These are phyloP conservation scores for Globisporangium nagaii DNA, from an alignment of 352 stramenopile genomes.

Conservation along the genomic window DNA sequence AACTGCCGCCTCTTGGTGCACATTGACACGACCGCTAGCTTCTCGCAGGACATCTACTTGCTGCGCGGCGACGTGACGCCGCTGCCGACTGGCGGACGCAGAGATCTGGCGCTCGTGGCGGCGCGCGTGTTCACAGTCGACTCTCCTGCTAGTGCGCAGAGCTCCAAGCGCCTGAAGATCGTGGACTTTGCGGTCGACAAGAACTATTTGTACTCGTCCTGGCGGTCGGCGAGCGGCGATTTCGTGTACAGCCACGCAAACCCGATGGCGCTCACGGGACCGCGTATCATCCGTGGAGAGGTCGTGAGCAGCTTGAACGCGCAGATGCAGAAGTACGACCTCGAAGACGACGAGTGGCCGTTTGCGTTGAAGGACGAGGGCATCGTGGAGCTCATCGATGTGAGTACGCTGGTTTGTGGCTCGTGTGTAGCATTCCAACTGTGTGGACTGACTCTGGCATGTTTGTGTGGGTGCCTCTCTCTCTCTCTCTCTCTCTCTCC, in stretches of 20 bases:
- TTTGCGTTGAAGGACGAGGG: conserved; percentile 49
- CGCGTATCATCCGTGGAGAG: conserved; percentile 42
- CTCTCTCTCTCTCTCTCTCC: too few species aligned
- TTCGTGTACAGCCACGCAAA: conserved; percentile 63
- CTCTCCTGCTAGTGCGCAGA: conserved; percentile 6
- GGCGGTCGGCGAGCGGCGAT: conserved; percentile 53
- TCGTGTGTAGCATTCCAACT: neutral
- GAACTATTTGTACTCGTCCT: conserved; percentile 64
- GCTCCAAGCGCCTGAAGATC: conserved; percentile 45
- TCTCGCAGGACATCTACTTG: conserved; percentile 57
- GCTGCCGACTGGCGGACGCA: conserved; percentile 16
- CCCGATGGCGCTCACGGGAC: conserved; percentile 61
- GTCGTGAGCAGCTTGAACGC: conserved; percentile 48
- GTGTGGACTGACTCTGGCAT: neutral
- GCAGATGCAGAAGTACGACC: conserved; percentile 62
- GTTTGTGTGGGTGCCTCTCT: too few species aligned
- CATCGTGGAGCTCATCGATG: conserved; percentile 35
- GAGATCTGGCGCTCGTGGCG: conserved; percentile 36
- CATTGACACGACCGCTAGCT: conserved; percentile 47
- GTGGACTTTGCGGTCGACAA: conserved; percentile 72
- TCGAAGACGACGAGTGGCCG: conserved; percentile 47
- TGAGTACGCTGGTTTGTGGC: conserved; percentile 9
- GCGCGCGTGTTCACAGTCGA: conserved; percentile 51
- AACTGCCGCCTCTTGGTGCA: conserved; percentile 64
- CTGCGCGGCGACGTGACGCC: conserved; percentile 47